Percentiles rank a stretch among this genome's conserved stretches.
Evolutionary conservation across 495 filamentous ascomycete genomes (phyloP).

Genomic region (Penicillium maclennaniae): DNA sequence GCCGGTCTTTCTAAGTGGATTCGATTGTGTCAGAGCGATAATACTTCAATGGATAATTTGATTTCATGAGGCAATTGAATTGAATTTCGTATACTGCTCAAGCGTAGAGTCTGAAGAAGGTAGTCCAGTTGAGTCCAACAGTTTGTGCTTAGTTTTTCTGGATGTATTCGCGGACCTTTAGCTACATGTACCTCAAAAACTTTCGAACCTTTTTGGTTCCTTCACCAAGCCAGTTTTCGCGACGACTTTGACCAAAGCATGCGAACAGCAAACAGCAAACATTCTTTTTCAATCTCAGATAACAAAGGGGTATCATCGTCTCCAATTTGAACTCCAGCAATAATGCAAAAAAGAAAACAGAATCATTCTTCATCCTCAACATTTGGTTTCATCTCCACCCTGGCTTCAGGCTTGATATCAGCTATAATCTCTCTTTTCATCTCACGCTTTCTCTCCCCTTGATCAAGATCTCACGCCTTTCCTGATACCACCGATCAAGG

Average conservation of each 20-base stretch:
- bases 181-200: too few relatives aligned
- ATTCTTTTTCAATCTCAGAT: neutral
- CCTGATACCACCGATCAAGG: slow-evolving; percentile 76
- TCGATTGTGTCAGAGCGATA: neutral
- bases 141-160: too few relatives aligned
- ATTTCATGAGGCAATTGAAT: neutral
- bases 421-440: slow-evolving; percentile 6
- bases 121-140: too few relatives aligned
- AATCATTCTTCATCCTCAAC: neutral
- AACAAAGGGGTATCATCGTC: slow-evolving; percentile 1
- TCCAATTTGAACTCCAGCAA: neutral
- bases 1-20: neutral
- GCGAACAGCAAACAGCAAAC: too few relatives aligned
- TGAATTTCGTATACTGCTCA: neutral
- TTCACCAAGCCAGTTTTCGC: too few relatives aligned
- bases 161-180: too few relatives aligned
- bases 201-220: too few relatives aligned
- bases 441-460: slow-evolving; percentile 5
- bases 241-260: too few relatives aligned
- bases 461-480: slow-evolving; percentile 41
- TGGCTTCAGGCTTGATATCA: neutral
- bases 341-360: neutral
- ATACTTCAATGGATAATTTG: neutral
- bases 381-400: neutral
- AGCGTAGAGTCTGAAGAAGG: too few relatives aligned